These are phyloP conservation scores for Adenanthera pavonina DNA, from an alignment of 306 rosid genomes.

Conservation along the genomic window DNA sequence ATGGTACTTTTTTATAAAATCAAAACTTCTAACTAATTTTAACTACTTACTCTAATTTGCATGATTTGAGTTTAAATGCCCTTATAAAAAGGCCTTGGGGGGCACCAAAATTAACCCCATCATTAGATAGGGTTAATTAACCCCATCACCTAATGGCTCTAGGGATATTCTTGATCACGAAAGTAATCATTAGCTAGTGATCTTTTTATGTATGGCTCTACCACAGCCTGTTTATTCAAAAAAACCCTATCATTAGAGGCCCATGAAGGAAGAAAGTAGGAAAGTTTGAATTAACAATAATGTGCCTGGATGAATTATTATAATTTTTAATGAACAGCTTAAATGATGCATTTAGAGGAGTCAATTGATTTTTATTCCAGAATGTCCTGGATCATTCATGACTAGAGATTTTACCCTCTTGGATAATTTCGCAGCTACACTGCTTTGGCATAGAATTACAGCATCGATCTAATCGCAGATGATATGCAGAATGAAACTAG, in stretches of 20 bases:
- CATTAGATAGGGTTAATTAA: too few species aligned
- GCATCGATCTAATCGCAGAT: background rate
- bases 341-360: background rate
- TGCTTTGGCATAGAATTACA: background rate
- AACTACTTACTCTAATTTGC: too few species aligned
- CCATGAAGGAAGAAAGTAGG: background rate
- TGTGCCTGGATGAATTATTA: background rate
- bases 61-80: too few species aligned
- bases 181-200: too few species aligned
- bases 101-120: background rate
- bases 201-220: too few species aligned
- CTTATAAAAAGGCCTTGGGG: too few species aligned
- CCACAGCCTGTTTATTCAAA: too few species aligned
- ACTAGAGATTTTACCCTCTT: background rate
- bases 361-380: background rate
- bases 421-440: background rate
- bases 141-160: too few species aligned
- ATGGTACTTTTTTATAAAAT: too few species aligned
- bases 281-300: slow-evolving; percentile 4
- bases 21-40: too few species aligned
- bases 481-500: background rate
- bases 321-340: slow-evolving; percentile 26
- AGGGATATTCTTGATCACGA: too few species aligned
- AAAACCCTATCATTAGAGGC: background rate
- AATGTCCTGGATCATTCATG: slow-evolving; percentile 8